Percentiles rank a stretch among this genome's conserved stretches.
Evolutionary conservation across 441 rosid genomes (phyloP).

Genomic region (Viola pubescens): DNA sequence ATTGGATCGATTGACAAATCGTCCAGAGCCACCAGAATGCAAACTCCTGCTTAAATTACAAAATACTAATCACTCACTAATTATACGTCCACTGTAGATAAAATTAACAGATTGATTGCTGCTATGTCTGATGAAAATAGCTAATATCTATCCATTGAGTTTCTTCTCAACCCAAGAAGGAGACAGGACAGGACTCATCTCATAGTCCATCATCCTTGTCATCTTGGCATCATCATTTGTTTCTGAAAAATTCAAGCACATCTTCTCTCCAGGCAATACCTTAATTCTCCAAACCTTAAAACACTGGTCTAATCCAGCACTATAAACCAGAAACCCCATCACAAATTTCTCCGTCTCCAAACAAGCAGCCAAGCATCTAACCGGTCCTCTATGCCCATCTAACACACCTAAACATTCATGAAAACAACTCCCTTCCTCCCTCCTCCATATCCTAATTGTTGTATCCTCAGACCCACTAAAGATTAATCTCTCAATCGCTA

Average conservation of each 20-base stretch:
- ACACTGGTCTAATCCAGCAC: conserved; percentile 43
- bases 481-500: conserved; percentile 29
- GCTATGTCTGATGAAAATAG: conserved; percentile 20
- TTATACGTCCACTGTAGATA: too few relatives aligned
- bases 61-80: too few relatives aligned
- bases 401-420: conserved; percentile 47
- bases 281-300: conserved; percentile 53
- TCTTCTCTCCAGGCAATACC: conserved; percentile 34
- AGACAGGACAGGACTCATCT: conserved; percentile 47
- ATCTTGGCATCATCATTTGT: conserved; percentile 7
- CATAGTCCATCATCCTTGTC: conserved; percentile 23
- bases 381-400: conserved; percentile 54
- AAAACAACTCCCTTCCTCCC: conserved; percentile 44
- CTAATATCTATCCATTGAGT: conserved; percentile 15
- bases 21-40: too few relatives aligned
- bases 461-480: conserved; percentile 56
- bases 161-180: conserved; percentile 57
- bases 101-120: too few relatives aligned
- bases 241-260: conserved; percentile 16
- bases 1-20: too few relatives aligned
- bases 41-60: too few relatives aligned
- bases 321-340: conserved; percentile 41
- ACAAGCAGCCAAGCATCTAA: conserved; percentile 38
- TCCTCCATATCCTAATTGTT: conserved; percentile 52
- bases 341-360: conserved; percentile 36